phyloP scores from a whole-genome alignment of 768 basidiomycete genomes.

The Coprinopsis strossmayeri region DNA sequence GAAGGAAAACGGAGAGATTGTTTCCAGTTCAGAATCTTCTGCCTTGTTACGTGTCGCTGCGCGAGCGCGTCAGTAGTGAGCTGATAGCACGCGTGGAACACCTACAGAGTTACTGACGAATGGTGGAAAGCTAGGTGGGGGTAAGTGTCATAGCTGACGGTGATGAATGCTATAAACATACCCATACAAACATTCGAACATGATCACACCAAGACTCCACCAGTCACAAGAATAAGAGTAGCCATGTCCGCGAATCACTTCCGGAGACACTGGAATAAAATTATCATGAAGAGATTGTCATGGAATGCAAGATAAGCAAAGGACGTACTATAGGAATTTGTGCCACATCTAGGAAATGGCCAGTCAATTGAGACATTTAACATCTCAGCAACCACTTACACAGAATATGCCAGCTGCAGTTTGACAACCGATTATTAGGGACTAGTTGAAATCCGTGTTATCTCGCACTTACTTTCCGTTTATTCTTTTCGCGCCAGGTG shows the following conservation, averaged over 20 bases:
- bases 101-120: constrained; percentile 92
- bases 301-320: constrained; percentile 15
- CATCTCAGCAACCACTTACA: constrained; percentile 46
- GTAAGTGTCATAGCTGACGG: constrained; percentile 10
- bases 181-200: constrained; percentile 94
- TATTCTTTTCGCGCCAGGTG: constrained; percentile 93
- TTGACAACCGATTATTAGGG: constrained; percentile 12
- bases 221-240: constrained; percentile 95
- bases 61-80: too few species aligned
- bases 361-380: constrained; percentile 10
- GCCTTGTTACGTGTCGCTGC: constrained; percentile 88
- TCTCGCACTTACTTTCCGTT: constrained; percentile 62
- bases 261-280: constrained; percentile 67
- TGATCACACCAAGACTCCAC: constrained; percentile 98
- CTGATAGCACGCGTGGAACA: too few species aligned
- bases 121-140: constrained; percentile 71
- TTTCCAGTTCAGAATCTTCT: constrained; percentile 97
- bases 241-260: constrained; percentile 86
- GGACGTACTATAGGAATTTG: constrained; percentile 77
- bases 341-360: constrained; percentile 57
- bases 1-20: constrained; percentile 81
- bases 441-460: constrained; percentile 16
- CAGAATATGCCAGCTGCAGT: constrained; percentile 76
- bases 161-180: constrained; percentile 30
- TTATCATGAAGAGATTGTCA: constrained; percentile 14